Conservation (phyloP, 306 rosid species). For the Acacia melanoxylon region DNA sequence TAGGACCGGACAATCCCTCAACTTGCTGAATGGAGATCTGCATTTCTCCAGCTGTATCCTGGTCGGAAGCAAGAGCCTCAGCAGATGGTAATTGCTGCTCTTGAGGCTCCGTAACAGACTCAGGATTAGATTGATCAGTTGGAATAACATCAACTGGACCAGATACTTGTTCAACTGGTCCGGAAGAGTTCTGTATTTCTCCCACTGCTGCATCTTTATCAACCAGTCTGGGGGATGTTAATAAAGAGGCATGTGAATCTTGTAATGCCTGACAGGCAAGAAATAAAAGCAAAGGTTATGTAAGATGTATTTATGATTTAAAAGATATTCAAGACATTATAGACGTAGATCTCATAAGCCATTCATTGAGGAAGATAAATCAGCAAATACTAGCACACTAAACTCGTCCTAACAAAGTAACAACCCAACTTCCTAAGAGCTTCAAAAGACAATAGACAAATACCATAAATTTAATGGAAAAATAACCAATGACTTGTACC, state of each 20-base stretch:
- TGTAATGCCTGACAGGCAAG: constrained; percentile 29
- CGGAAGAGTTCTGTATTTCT: neutral
- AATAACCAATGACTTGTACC: neutral
- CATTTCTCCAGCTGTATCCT: constrained; percentile 24
- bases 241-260: constrained; percentile 27
- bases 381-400: neutral
- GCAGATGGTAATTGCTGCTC: constrained; percentile 34
- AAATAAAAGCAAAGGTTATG: neutral
- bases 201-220: constrained; percentile 30
- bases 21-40: constrained; percentile 29
- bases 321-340: neutral
- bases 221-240: constrained; percentile 10
- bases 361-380: neutral
- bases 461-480: neutral
- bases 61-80: constrained; percentile 33
- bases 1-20: neutral
- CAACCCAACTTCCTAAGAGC: neutral
- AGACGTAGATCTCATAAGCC: neutral
- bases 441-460: neutral
- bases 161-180: neutral
- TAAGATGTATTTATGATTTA: neutral
- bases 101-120: constrained; percentile 21
- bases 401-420: neutral
- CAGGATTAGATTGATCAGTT: neutral
- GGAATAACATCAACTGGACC: constrained; percentile 13